Evolutionary conservation across 2,329 filamentous ascomycete species (phyloP).

Genomic region (Grosmannia huntii): DNA sequence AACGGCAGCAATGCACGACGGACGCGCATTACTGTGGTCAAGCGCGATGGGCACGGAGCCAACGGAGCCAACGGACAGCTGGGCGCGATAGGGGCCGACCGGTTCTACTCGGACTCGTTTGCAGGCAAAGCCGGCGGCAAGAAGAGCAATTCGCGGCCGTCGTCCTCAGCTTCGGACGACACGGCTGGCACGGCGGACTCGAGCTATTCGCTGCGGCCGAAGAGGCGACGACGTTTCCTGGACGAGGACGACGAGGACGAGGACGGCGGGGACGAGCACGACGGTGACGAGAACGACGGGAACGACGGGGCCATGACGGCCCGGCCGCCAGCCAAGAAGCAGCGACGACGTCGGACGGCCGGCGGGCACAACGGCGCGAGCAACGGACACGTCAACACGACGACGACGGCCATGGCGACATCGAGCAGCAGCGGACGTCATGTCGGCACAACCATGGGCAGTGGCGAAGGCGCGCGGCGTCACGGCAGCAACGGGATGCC

Average conservation of each 20-base stretch:
- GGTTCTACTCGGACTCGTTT: conserved; percentile 18
- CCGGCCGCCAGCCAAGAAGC: conserved; percentile 15
- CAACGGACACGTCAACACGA: too few species aligned
- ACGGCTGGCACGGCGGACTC: conserved; percentile 34
- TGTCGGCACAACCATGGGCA: background rate
- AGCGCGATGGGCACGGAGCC: background rate
- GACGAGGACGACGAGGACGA: conserved; percentile 25
- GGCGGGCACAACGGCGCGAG: background rate
- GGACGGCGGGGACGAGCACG: conserved; percentile 14
- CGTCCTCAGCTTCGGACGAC: conserved; percentile 36
- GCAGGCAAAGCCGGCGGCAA: conserved; percentile 10
- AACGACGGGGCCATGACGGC: conserved; percentile 6
- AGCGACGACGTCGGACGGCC: conserved; percentile 2
- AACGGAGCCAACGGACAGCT: background rate
- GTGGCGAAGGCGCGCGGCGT: background rate
- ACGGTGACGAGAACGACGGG: conserved; percentile 11
- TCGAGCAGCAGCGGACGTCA: background rate
- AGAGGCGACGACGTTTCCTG: conserved; percentile 29
- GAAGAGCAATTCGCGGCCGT: conserved; percentile 32
- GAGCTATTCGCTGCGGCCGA: conserved; percentile 40
- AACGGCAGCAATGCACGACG: conserved; percentile 7
- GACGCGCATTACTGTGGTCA: conserved; percentile 11
- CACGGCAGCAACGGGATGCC: background rate
- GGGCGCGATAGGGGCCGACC: conserved; percentile 25
- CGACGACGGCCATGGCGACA: too few species aligned